Conservation (phyloP, 1,284 basidiomycete species). For the Ganoderma leucocontextum region DNA sequence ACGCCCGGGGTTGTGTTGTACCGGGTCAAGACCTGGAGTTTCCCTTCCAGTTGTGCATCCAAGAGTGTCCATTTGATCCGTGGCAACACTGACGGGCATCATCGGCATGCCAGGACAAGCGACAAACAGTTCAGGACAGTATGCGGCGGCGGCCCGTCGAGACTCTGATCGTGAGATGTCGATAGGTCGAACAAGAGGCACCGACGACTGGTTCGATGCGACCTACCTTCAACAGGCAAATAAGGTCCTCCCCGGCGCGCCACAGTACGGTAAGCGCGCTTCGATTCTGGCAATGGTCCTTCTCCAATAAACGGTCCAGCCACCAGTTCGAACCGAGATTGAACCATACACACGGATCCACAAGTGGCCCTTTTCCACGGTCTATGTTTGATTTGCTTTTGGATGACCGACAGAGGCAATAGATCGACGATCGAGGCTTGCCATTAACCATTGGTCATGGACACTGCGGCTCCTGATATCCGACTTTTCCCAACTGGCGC, state of each 20-base stretch:
- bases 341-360: slow-evolving; percentile 4
- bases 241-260: background rate
- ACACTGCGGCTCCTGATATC: background rate
- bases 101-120: background rate
- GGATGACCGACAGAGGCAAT: background rate
- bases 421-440: background rate
- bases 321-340: background rate
- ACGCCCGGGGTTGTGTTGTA: background rate
- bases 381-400: too few species aligned
- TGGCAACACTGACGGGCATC: background rate
- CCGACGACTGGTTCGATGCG: too few species aligned
- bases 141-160: background rate
- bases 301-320: background rate
- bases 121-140: background rate
- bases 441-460: background rate
- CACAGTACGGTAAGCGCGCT: background rate
- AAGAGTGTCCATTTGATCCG: background rate
- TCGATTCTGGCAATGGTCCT: background rate
- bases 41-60: background rate
- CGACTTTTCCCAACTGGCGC: background rate
- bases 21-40: background rate
- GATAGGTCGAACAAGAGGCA: too few species aligned
- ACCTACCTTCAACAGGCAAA: background rate
- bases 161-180: too few species aligned
- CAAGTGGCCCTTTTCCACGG: background rate